Evolutionary conservation across 495 filamentous ascomycete genomes (phyloP).

Genomic region (Hypomontagnella monticulosa): DNA sequence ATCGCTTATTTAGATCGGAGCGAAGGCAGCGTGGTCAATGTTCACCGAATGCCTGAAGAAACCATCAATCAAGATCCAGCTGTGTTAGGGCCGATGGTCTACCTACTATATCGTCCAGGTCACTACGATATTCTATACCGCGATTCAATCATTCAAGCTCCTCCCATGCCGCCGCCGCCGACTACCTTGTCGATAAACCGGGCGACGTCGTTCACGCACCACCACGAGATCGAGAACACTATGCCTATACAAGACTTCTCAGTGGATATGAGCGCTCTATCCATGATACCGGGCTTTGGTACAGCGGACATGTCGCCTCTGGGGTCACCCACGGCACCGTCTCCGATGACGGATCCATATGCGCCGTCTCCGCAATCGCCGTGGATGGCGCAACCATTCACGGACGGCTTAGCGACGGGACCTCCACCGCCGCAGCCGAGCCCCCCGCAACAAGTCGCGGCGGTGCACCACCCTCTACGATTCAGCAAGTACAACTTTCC

Average conservation of each 20-base stretch:
- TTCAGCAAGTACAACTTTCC: constrained; percentile 59
- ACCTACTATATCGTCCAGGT: constrained; percentile 70
- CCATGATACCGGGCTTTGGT: constrained; percentile 58
- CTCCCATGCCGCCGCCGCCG: constrained; percentile 58
- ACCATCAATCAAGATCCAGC: constrained; percentile 59
- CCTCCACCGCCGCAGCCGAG: constrained; percentile 48
- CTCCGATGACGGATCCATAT: constrained; percentile 48
- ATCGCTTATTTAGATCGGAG: constrained; percentile 93
- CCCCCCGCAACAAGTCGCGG: constrained; percentile 44
- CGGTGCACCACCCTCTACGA: constrained; percentile 53
- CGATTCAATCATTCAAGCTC: constrained; percentile 48
- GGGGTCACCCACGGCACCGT: constrained; percentile 38
- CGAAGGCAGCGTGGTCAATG: constrained; percentile 79
- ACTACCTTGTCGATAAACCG: constrained; percentile 65
- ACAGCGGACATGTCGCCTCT: constrained; percentile 46
- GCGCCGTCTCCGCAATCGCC: constrained; percentile 53
- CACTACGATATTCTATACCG: constrained; percentile 97
- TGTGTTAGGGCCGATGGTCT: constrained; percentile 57
- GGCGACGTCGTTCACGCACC: constrained; percentile 51
- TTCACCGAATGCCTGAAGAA: constrained; percentile 72
- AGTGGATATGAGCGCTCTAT: constrained; percentile 53
- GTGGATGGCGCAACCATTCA: constrained; percentile 52
- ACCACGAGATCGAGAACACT: constrained; percentile 50
- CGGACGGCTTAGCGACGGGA: constrained; percentile 39
- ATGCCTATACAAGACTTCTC: constrained; percentile 52